These are phyloP conservation scores for Aspergillus phoenicis DNA, from an alignment of 2,329 filamentous ascomycete genomes.

Conservation along the genomic window DNA sequence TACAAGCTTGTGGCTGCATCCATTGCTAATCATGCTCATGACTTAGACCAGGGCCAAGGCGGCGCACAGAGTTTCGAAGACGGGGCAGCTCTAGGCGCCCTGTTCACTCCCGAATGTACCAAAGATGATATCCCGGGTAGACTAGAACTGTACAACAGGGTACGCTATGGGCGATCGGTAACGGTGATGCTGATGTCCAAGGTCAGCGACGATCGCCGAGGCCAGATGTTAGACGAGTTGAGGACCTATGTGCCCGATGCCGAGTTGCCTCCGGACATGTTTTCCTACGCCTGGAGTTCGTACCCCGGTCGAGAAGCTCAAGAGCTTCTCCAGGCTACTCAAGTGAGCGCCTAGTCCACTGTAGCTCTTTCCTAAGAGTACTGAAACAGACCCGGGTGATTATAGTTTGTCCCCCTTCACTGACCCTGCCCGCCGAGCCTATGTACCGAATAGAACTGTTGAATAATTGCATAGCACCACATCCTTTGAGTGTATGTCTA, in stretches of 20 bases:
- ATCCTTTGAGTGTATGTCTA: too few relatives aligned
- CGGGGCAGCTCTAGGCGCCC: slow-evolving; percentile 35
- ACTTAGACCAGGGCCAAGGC: slow-evolving; percentile 44
- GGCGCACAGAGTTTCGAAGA: slow-evolving; percentile 44
- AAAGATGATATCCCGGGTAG: slow-evolving; percentile 14
- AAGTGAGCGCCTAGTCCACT: background rate
- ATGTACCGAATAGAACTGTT: too few relatives aligned
- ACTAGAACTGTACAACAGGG: slow-evolving; percentile 22
- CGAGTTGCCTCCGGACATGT: slow-evolving; percentile 14
- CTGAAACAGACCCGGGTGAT: too few relatives aligned
- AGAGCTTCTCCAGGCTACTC: background rate
- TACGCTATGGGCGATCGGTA: slow-evolving; percentile 19
- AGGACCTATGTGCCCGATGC: slow-evolving; percentile 18
- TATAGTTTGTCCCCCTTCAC: too few relatives aligned
- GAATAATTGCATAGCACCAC: too few relatives aligned
- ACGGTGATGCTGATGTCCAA: slow-evolving; percentile 29
- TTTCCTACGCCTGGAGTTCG: slow-evolving; percentile 14
- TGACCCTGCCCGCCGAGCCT: too few relatives aligned
- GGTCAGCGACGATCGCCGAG: slow-evolving; percentile 14
- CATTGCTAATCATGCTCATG: slow-evolving; percentile 10
- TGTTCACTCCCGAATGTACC: slow-evolving; percentile 27
- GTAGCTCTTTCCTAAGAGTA: too few relatives aligned
- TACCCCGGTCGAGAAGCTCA: slow-evolving; percentile 11
- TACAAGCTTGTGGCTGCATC: background rate
- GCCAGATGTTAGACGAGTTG: slow-evolving; percentile 19